These are phyloP conservation scores for Flammula alnicola DNA, from an alignment of 1,284 basidiomycete species.

Conservation along the genomic window DNA sequence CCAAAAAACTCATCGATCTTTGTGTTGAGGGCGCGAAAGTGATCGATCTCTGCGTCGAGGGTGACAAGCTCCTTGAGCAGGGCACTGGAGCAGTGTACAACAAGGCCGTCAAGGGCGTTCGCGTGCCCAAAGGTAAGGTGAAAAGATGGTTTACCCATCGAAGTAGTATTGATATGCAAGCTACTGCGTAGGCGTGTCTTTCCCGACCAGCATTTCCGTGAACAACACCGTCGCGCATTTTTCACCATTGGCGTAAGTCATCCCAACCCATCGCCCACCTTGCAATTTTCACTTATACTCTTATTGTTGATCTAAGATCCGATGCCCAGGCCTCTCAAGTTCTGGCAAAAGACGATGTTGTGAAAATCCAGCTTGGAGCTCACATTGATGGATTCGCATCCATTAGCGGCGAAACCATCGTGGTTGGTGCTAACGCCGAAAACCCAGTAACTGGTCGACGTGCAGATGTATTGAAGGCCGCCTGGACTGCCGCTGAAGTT, in stretches of 20 bases:
- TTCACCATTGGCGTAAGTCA: conserved; percentile 74
- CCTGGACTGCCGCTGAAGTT: conserved; percentile 90
- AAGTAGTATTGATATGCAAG: conserved; percentile 12
- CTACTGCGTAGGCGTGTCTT: conserved; percentile 78
- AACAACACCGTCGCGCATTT: conserved; percentile 89
- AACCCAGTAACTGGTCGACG: conserved; percentile 83
- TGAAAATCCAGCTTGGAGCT: conserved; percentile 94
- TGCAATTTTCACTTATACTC: conserved; percentile 22
- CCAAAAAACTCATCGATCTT: conserved; percentile 84
- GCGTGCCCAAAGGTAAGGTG: conserved; percentile 81
- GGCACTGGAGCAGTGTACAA: conserved; percentile 89
- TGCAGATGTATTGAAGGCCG: conserved; percentile 93
- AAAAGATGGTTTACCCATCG: neutral
- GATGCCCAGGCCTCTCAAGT: conserved; percentile 68
- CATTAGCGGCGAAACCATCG: conserved; percentile 89
- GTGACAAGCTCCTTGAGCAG: conserved; percentile 90
- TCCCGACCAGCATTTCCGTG: conserved; percentile 92
- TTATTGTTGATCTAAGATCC: conserved; percentile 51
- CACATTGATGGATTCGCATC: conserved; percentile 96
- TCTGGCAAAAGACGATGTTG: conserved; percentile 89
- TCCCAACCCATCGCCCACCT: conserved; percentile 17
- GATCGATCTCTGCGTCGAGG: conserved; percentile 90
- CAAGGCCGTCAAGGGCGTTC: conserved; percentile 86
- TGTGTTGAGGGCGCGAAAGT: conserved; percentile 84
- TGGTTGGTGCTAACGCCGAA: conserved; percentile 77